Conservation (phyloP, 805 yeast genomes). For the Clavispora carvajalis region DNA sequence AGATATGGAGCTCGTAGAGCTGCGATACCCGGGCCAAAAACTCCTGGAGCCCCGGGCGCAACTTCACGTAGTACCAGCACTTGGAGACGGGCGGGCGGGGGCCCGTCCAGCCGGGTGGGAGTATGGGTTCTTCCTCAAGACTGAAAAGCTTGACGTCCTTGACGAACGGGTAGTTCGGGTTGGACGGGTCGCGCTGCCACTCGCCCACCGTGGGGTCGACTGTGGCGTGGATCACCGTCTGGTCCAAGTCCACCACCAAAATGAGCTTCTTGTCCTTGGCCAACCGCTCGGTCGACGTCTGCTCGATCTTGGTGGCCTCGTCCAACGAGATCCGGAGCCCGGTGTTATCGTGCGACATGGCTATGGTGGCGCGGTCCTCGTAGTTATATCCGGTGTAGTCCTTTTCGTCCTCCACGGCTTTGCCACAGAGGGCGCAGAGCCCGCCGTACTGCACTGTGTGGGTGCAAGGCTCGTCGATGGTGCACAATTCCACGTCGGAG, state of each 20-base stretch:
- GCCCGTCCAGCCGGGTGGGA: slow-evolving; percentile 56
- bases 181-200: slow-evolving; percentile 83
- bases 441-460: slow-evolving; percentile 95
- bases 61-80: slow-evolving; percentile 89
- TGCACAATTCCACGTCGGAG: slow-evolving; percentile 40
- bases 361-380: slow-evolving; percentile 72
- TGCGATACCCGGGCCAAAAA: slow-evolving; percentile 63
- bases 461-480: slow-evolving; percentile 75
- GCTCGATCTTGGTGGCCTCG: slow-evolving; percentile 85
- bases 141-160: slow-evolving; percentile 76
- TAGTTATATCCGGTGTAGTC: slow-evolving; percentile 71
- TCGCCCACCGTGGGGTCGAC: slow-evolving; percentile 96
- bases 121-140: slow-evolving; percentile 66
- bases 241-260: slow-evolving; percentile 93
- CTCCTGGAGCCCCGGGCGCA: slow-evolving; percentile 78
- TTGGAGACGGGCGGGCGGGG: slow-evolving; percentile 53
- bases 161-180: slow-evolving; percentile 81
- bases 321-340: slow-evolving; percentile 76
- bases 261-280: slow-evolving; percentile 64
- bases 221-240: slow-evolving; percentile 95
- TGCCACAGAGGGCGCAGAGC: slow-evolving; percentile 89
- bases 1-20: slow-evolving; percentile 84
- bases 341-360: slow-evolving; percentile 85
- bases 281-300: slow-evolving; percentile 55
- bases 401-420: slow-evolving; percentile 57